phyloP scores from a whole-genome alignment of 257 asterid genomes.

The Fraxinus americana region DNA sequence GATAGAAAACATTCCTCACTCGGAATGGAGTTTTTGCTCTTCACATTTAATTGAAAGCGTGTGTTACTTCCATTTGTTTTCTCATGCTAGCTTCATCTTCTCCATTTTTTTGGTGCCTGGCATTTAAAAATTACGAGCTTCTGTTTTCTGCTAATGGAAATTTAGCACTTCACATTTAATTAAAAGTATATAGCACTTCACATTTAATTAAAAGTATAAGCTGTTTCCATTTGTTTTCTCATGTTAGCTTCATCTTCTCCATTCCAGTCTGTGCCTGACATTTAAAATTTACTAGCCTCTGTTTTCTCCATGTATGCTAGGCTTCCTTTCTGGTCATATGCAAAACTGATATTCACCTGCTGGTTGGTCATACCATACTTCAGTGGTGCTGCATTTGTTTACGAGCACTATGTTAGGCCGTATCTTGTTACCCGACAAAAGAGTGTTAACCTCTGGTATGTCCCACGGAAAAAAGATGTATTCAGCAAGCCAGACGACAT shows the following conservation, averaged over 20 bases:
- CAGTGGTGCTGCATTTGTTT: conserved; percentile 94
- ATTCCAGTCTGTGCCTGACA: neutral
- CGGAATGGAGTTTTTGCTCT: no score
- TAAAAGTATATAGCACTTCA: neutral
- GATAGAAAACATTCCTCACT: neutral
- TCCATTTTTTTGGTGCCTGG: neutral
- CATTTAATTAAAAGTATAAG: neutral
- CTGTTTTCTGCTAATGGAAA: neutral
- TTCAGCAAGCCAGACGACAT: conserved; percentile 76
- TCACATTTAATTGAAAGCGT: neutral
- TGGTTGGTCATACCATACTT: conserved; percentile 98
- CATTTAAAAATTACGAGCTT: neutral
- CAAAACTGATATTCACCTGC: conserved; percentile 83
- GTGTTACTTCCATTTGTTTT: neutral
- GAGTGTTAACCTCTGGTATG: conserved; percentile 73
- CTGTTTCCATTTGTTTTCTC: neutral
- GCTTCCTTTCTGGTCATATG: conserved; percentile 96
- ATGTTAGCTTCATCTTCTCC: neutral
- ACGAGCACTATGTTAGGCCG: conserved; percentile 86
- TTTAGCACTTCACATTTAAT: no score
- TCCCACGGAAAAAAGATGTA: conserved; percentile 69
- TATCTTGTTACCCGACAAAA: conserved; percentile 69
- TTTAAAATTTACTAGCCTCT: neutral
- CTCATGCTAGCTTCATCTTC: neutral
- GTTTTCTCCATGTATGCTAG: conserved; percentile 35